Conservation (phyloP, 2,329 filamentous ascomycete species). For the Basipetospora chlamydospora region DNA sequence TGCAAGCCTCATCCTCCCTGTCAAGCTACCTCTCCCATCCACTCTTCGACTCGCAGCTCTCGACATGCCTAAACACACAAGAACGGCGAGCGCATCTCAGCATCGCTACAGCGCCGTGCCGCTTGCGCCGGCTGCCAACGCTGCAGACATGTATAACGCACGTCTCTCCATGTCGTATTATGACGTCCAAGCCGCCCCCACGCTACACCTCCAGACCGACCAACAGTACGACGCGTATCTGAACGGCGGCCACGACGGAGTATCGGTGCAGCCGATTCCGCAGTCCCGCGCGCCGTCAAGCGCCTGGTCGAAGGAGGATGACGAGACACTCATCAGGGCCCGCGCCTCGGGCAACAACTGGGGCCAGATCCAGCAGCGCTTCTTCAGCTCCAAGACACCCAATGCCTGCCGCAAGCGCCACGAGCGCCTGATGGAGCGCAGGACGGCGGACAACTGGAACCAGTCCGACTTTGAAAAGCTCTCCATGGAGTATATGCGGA, state of each 20-base stretch:
- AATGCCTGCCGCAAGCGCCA: conserved; percentile 86
- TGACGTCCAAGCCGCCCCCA: conserved; percentile 13
- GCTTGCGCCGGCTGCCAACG: conserved; percentile 21
- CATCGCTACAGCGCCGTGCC: conserved; percentile 18
- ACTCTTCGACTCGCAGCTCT: too few relatives aligned
- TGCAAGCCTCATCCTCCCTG: too few relatives aligned
- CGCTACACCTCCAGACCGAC: conserved; percentile 15
- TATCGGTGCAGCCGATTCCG: conserved; percentile 14
- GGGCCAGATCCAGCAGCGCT: conserved; percentile 60
- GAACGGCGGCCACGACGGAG: conserved; percentile 19
- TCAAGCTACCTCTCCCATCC: neutral
- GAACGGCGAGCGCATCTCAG: conserved; percentile 20
- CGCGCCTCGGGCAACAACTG: conserved; percentile 68
- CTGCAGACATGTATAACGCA: conserved; percentile 26
- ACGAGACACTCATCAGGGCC: conserved; percentile 56
- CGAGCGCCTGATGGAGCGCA: conserved; percentile 67
- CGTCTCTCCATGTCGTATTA: conserved; percentile 28
- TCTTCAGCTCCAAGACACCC: conserved; percentile 64
- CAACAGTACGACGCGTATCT: conserved; percentile 5
- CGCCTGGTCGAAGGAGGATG: conserved; percentile 61
- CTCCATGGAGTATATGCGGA: conserved; percentile 63
- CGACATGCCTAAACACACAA: conserved; percentile 32
- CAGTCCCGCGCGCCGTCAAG: conserved; percentile 43
- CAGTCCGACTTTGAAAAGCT: conserved; percentile 58
- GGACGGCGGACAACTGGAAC: conserved; percentile 66